Conservation (phyloP, 208 protist species). For the Vickermania ingenoplastis region DNA sequence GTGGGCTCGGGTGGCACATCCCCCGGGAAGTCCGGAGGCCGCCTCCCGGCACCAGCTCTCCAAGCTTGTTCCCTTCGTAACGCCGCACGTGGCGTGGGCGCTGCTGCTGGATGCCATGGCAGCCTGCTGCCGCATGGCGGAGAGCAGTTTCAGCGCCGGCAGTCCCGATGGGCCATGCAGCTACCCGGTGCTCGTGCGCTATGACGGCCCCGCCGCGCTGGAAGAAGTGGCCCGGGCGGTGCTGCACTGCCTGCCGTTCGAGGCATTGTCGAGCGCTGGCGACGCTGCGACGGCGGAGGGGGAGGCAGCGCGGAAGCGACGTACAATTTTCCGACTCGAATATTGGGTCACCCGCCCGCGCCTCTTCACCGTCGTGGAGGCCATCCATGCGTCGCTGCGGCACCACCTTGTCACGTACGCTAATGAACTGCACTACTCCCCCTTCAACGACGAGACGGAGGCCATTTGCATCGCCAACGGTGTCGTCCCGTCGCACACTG, state of each 20-base stretch:
- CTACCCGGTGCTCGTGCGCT: conserved; percentile 48
- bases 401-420: conserved; percentile 32
- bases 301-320: not conserved
- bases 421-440: conserved; percentile 15
- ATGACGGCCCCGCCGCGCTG: conserved; percentile 33
- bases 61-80: conserved; percentile 17
- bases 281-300: not conserved
- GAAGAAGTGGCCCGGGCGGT: conserved; percentile 50
- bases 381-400: conserved; percentile 41
- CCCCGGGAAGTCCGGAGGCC: not conserved
- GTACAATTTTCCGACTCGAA: conserved; percentile 22
- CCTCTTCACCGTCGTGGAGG: conserved; percentile 46
- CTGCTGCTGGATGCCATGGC: conserved; percentile 55
- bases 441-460: conserved; percentile 11
- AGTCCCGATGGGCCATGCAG: not conserved
- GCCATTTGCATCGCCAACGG: not conserved
- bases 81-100: conserved; percentile 39
- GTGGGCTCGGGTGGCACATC: conserved; percentile 29
- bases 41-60: not conserved
- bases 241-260: conserved; percentile 84
- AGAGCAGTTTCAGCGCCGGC: conserved; percentile 17
- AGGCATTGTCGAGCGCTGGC: conserved; percentile 24
- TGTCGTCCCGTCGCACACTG: not conserved
- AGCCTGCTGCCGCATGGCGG: conserved; percentile 47
- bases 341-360: conserved; percentile 56